phyloP scores from a whole-genome alignment of 164 flowering plant species.

The Liriodendron chinense region DNA sequence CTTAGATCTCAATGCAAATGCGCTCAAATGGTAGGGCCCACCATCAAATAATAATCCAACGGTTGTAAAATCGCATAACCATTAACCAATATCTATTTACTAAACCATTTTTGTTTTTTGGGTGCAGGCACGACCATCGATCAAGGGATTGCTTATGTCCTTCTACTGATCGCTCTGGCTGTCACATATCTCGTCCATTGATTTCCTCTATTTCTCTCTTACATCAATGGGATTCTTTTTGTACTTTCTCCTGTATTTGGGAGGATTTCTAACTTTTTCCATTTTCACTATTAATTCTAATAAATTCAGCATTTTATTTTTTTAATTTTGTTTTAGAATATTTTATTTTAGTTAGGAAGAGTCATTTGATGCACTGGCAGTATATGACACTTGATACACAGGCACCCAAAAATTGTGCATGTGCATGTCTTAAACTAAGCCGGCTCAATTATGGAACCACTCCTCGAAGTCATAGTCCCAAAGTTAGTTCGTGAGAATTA shows the following conservation, averaged over 20 bases:
- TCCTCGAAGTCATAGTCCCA: too few relatives aligned
- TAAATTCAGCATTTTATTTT: not conserved
- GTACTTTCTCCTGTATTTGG: not conserved
- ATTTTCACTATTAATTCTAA: not conserved
- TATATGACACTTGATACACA: too few relatives aligned
- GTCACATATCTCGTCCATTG: conserved; percentile 57
- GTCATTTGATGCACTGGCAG: too few relatives aligned
- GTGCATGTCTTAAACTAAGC: too few relatives aligned
- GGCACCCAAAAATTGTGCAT: too few relatives aligned
- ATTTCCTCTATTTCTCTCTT: not conserved
- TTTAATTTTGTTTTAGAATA: not conserved
- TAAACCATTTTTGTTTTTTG: not conserved
- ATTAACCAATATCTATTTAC: not conserved
- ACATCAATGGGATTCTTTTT: not conserved
- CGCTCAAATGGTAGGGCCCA: too few relatives aligned
- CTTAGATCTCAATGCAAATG: too few relatives aligned
- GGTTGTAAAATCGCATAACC: too few relatives aligned
- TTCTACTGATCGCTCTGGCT: conserved; percentile 51
- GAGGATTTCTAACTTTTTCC: not conserved
- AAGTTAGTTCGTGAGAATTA: too few relatives aligned
- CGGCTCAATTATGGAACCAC: too few relatives aligned
- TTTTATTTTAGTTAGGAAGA: too few relatives aligned
- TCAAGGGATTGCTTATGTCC: conserved; percentile 58
- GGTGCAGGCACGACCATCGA: conserved; percentile 45
- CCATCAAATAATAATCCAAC: too few relatives aligned